Percentiles rank a stretch among this genome's conserved stretches.
Evolutionary conservation across 805 yeast genomes (phyloP).

Genomic region (Yamadazyma insecticola): DNA sequence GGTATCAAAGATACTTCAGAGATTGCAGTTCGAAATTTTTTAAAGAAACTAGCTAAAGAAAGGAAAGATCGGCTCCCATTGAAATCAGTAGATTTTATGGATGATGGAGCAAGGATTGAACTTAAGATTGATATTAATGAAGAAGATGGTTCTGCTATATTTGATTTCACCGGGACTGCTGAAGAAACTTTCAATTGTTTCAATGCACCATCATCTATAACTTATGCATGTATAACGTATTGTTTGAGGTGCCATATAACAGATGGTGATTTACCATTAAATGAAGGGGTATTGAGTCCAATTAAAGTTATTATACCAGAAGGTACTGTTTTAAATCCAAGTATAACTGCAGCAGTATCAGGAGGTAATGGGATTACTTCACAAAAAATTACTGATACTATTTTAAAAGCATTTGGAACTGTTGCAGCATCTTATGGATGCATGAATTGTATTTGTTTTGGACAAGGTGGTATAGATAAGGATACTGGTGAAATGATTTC

Average conservation of each 20-base stretch:
- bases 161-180: slow-evolving; percentile 23
- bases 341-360: slow-evolving; percentile 13
- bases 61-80: slow-evolving; percentile 31
- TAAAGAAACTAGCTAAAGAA: slow-evolving; percentile 29
- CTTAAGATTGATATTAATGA: slow-evolving; percentile 13
- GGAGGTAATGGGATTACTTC: slow-evolving; percentile 15
- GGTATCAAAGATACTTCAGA: slow-evolving; percentile 83
- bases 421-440: slow-evolving; percentile 17
- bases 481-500: slow-evolving; percentile 10
- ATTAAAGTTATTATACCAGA: slow-evolving; percentile 11
- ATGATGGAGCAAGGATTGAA: slow-evolving; percentile 13
- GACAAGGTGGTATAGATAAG: slow-evolving; percentile 15
- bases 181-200: slow-evolving; percentile 16
- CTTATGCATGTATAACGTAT: slow-evolving; percentile 14
- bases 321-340: slow-evolving; percentile 12
- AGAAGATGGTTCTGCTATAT: slow-evolving; percentile 16
- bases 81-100: slow-evolving; percentile 11
- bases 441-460: slow-evolving; percentile 16
- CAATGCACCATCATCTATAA: slow-evolving; percentile 15
- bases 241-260: slow-evolving; percentile 15
- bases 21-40: slow-evolving; percentile 48
- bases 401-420: slow-evolving; percentile 17
- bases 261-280: slow-evolving; percentile 16
- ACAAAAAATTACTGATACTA: slow-evolving; percentile 15
- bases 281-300: slow-evolving; percentile 13